Conservation (phyloP, 1,284 basidiomycete genomes). For the Irpex lacteus region DNA sequence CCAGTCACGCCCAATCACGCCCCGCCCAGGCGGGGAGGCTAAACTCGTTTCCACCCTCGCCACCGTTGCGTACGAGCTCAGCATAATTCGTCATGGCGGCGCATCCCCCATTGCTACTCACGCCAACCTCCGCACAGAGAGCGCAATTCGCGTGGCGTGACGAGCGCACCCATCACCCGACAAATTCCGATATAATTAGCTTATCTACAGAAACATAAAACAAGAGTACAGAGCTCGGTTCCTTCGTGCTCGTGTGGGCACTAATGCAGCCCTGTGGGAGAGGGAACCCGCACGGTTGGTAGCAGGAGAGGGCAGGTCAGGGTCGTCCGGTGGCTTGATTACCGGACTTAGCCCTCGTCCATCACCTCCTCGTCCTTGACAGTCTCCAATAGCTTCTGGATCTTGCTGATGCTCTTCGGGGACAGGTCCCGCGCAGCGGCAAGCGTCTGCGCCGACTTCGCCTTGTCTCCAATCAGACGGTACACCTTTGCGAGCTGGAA, state of each 20-base stretch:
- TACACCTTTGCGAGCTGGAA: conserved; percentile 94
- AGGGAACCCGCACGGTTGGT: not conserved
- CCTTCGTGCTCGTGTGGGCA: not conserved
- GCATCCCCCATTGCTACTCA: not conserved
- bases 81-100: not conserved
- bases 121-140: not conserved
- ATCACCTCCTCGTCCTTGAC: conserved; percentile 69
- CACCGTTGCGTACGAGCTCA: not conserved
- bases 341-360: conserved; percentile 59
- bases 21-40: not conserved
- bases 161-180: conserved; percentile 12
- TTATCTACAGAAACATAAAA: conserved; percentile 10
- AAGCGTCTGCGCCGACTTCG: conserved; percentile 80
- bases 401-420: conserved; percentile 74
- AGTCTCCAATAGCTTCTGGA: conserved; percentile 73
- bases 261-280: not conserved
- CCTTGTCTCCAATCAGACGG: conserved; percentile 71
- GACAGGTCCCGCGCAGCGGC: conserved; percentile 85
- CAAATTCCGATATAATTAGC: conserved; percentile 8
- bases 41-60: conserved; percentile 10
- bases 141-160: not conserved
- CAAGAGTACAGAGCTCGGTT: not conserved
- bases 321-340: not conserved
- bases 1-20: not conserved
- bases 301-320: not conserved